Conservation (phyloP, 2,329 filamentous ascomycete genomes). For the Calonectria pteridis region DNA sequence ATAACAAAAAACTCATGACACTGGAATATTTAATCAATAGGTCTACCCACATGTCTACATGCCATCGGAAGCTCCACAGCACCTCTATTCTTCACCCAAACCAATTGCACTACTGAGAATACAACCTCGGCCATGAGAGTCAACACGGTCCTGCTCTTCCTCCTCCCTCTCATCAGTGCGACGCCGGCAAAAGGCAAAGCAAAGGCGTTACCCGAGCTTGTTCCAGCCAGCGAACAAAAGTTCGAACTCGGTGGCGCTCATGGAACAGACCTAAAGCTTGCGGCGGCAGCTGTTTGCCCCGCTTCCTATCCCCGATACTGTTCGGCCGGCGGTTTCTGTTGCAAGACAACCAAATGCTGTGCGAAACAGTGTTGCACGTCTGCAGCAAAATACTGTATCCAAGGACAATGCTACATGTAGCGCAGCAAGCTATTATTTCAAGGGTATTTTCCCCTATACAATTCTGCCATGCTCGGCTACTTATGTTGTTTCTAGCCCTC, state of each 20-base stretch:
- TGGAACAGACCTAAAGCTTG: background rate
- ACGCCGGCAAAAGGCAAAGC: background rate
- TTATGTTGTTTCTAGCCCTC: background rate
- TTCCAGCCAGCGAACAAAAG: background rate
- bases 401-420: background rate
- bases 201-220: background rate
- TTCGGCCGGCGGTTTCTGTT: background rate
- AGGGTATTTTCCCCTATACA: background rate
- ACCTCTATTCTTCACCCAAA: background rate
- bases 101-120: background rate
- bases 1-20: background rate
- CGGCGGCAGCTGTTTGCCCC: background rate
- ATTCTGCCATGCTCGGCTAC: background rate
- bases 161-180: background rate
- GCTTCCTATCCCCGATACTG: background rate
- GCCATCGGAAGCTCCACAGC: background rate
- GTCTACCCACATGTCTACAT: background rate
- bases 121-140: background rate
- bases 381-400: background rate
- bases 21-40: constrained; percentile 1
- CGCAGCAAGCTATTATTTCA: too few relatives aligned
- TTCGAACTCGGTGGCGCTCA: background rate
- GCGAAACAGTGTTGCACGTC: background rate
- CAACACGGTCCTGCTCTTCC: background rate
- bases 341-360: background rate